Base-by-base conservation (phyloP, 2,329 filamentous ascomycete genomes). In the Colletotrichum sp. region DNA sequence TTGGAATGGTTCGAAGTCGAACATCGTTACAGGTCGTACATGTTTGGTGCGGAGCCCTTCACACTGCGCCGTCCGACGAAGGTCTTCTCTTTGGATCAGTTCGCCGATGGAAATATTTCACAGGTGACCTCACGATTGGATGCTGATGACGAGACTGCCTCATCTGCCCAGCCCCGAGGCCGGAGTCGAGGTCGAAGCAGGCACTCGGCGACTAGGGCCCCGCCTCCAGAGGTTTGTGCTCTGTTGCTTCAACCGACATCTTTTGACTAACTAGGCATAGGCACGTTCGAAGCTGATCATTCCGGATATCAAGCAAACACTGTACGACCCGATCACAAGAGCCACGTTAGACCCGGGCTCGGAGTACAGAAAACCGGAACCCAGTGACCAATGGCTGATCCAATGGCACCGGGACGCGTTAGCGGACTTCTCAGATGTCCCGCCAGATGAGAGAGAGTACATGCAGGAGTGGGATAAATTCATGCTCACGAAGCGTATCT, bases 331-430 rank as follows among this genome's bases (percentile, higher is more conserved):
- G 3, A 85, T 92, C 13, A 92, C 89, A 83, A 91, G 91, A 79
- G 86, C 87, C 10, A 84, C 83, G 9, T 84, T 92, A 26, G 84
- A 86, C 36, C 85, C 90, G 2, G 90, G 89, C 4, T 85, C 88
- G 3, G 83, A 86, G 28, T 83, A 92, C 28, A 82, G 83, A 26
- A 76, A 77, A 60, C 87, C 88, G 4, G 85, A 85, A 24, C 81
- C 83, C 6, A 89, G 91, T 79, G 87, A 88, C 72, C 83, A 84
- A 26, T 92, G 91, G 91, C 85, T 92, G 9, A 85, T 91, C 34
- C 90, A 91, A 77, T 92, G 92, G 81, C 90, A 92, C 75, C 87
- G 89, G 9, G 89, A 92, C 72, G 89, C 88, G 69, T 88, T 92
- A 70, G 85, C 87, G 32, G 91, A 92, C 77, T 92, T 90, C 79